Evolutionary conservation across 139 green algal genomes (phyloP), one percentile per base, ranked within the genome.

Genomic region (Zygnema cylindricum): DNA sequence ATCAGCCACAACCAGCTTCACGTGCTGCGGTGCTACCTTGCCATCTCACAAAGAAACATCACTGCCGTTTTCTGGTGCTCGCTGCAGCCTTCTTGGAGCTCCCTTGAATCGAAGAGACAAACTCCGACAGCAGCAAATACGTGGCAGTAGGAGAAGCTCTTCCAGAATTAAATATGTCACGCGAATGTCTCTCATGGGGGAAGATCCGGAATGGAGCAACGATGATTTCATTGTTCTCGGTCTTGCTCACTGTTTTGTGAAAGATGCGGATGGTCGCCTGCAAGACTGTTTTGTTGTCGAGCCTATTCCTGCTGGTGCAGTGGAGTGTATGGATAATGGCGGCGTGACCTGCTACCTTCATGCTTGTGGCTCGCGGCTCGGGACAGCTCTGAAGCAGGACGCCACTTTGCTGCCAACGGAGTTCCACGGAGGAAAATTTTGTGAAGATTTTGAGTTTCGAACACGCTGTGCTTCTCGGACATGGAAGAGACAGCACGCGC

Each of bases 251-350:
- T 98, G 96, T 88, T 98, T 97, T 77, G 88, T 92, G 49, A 97
- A 98, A 89, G 84, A 77, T 25, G 93, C 96, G 0, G 91, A 95
- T 3, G 93, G 92, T 36, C 95, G 95, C 88, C 88, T 98, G 0
- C 41, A 63, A 23, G 95, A 97, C 41, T 63, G 90, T 0, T 95
- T 94, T 25, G 92, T 98, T 1, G 94, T 98, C 30, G 96, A 98
- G 92, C 95, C 96, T 33, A 92, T 98, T 73, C 92, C 88, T 3
- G 95, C 96, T 25, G 95, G 94, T 73, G 93, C 87, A 36, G 82
- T 98, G 32, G 96, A 98, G 88, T 96, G 94, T 93, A 95, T 98
- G 92, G 93, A 94, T 22, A 94, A 93, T 81, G 95, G 95, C 94
- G 71, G 92, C 1, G 92, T 92, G 39, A 98, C 96, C 0, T 98